Base-by-base conservation (phyloP, 805 yeast genomes). In the Saccharomycopsis fibuligera region DNA sequence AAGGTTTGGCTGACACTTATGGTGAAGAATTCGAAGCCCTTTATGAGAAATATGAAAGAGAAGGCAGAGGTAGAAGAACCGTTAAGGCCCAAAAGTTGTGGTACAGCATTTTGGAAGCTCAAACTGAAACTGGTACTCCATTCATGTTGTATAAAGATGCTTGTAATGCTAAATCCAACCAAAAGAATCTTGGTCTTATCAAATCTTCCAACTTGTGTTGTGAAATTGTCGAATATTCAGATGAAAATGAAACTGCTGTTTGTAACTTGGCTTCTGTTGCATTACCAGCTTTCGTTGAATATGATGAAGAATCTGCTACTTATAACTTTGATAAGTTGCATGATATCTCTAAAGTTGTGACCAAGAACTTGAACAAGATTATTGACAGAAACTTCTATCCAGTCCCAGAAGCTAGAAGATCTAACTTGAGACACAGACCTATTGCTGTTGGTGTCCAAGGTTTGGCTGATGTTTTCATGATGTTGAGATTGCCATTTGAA, bases 391-490 rank as follows among this genome's bases (percentile, higher is more conserved):
- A 89, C 61, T 73, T 70, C 62, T 91, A 91, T 63, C 98, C 99
- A 3, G 82, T 86, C 22, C 78, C 74, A 46, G 84, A 79, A 56
- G 91, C 98, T 4, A 74, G 73, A 59, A 61, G 54, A 41, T 86
- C 96, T 16, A 91, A 93, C 66, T 68, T 78, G 73, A 80, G 79
- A 60, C 84, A 91, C 65, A 75, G 99, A 58, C 98, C 99, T 19
- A 78, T 91, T 59, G 97, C 97, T n/a, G 68, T 91, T 21, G 99
- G 99, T 57, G 96, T 91, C n/a, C 96, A 91, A 66, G 99, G 99
- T 50, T 72, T 91, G 47, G 96, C 98, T 25, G 98, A 91, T 65
- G 73, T 83, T 1, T 91, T 88, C 66, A 77, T 87, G 74, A 72
- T 75, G 56, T 70, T 91, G 54, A 78, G 95, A 59, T 60, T 87